phyloP scores from a whole-genome alignment of 495 filamentous ascomycete genomes.

The Trichoderma reesei region DNA sequence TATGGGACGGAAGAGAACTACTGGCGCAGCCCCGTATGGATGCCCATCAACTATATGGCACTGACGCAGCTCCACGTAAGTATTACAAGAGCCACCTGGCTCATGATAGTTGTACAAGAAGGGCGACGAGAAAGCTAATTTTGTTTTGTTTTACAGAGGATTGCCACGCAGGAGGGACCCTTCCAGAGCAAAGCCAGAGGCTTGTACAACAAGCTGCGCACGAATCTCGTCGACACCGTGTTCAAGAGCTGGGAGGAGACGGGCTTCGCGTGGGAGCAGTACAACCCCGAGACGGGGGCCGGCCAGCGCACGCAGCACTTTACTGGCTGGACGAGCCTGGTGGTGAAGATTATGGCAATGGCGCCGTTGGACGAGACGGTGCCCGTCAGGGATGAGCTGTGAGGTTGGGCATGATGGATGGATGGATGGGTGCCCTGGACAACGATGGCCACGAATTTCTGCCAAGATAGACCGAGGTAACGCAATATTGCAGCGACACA shows the following conservation, averaged over 20 bases:
- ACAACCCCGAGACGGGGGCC: conserved; percentile 83
- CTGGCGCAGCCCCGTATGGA: conserved; percentile 93
- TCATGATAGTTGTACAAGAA: too few species aligned
- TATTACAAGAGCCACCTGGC: conserved; percentile 13
- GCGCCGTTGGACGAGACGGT: conserved; percentile 23
- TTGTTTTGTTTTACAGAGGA: conserved; percentile 31
- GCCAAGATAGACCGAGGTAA: neutral
- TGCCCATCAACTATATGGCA: conserved; percentile 93
- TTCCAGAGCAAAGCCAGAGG: conserved; percentile 58
- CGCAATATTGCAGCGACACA: neutral
- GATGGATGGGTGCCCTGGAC: neutral
- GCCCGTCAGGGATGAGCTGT: conserved; percentile 28
- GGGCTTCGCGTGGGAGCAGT: conserved; percentile 98
- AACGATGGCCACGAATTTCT: neutral
- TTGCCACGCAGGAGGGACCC: conserved; percentile 51
- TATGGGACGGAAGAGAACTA: conserved; percentile 94
- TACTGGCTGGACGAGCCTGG: conserved; percentile 94
- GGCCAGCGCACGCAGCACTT: conserved; percentile 97
- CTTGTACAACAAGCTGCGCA: conserved; percentile 67
- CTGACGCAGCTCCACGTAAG: conserved; percentile 74
- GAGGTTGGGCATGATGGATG: neutral
- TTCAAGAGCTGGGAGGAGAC: conserved; percentile 81
- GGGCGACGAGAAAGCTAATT: conserved; percentile 4
- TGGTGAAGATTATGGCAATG: conserved; percentile 97
- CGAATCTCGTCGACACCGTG: conserved; percentile 82